Evolutionary conservation across 2,329 filamentous ascomycete species (phyloP).

Genomic region (Cytospora piceicola): DNA sequence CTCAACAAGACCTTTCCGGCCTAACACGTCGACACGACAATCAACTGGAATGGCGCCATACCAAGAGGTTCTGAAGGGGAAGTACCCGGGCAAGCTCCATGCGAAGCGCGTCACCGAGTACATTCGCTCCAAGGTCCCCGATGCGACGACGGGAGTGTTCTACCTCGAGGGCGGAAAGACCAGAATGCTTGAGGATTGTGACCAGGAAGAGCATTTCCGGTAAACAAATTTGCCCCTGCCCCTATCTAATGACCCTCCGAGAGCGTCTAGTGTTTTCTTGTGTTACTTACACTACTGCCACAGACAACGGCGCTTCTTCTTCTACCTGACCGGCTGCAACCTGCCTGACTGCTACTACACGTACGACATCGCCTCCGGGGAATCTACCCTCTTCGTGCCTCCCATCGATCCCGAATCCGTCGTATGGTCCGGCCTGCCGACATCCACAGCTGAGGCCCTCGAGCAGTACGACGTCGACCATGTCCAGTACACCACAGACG

Average conservation of each 20-base stretch:
- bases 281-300: conserved; percentile 25
- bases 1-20: background rate
- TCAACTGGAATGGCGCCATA: conserved; percentile 43
- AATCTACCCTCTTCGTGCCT: conserved; percentile 87
- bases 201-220: conserved; percentile 80
- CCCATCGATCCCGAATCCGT: conserved; percentile 85
- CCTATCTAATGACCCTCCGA: background rate
- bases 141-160: conserved; percentile 68
- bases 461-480: conserved; percentile 80
- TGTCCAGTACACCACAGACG: conserved; percentile 71
- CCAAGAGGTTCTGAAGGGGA: conserved; percentile 60
- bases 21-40: background rate
- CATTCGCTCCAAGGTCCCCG: conserved; percentile 69
- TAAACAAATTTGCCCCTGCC: conserved; percentile 41
- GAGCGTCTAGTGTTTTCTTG: conserved; percentile 14
- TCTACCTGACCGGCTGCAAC: conserved; percentile 86
- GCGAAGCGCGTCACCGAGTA: conserved; percentile 81
- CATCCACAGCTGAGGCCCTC: conserved; percentile 75
- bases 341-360: conserved; percentile 79
- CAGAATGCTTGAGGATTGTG: conserved; percentile 85
- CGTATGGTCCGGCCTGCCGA: conserved; percentile 89
- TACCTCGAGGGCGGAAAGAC: conserved; percentile 88
- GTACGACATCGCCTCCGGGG: conserved; percentile 76
- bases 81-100: conserved; percentile 85
- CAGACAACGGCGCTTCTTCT: conserved; percentile 90